phyloP scores from a whole-genome alignment of 164 flowering plant species.

The Chloranthus sessilifolius region DNA sequence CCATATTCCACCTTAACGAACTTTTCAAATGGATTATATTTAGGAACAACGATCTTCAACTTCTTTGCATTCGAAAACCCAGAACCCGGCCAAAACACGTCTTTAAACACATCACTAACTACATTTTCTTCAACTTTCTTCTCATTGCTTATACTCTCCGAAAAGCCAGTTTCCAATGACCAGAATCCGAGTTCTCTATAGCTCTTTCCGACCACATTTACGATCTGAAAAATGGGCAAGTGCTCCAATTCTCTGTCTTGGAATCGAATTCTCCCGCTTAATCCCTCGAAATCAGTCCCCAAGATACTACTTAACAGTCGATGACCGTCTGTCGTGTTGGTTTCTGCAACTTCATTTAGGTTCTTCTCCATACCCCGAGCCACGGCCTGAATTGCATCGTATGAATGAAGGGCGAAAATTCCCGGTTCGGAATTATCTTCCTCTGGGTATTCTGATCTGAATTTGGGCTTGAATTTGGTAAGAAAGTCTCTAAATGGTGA shows the following conservation, averaged over 20 bases:
- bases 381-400: constrained; percentile 14
- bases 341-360: neutral
- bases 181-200: constrained; percentile 12
- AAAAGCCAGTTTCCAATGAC: neutral
- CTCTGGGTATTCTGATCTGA: constrained; percentile 13
- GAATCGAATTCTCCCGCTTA: constrained; percentile 17
- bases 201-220: constrained; percentile 18
- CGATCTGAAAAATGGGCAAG: constrained; percentile 2
- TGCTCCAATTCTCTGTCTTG: constrained; percentile 5
- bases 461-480: constrained; percentile 1
- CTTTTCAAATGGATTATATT: constrained; percentile 21
- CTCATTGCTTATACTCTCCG: neutral
- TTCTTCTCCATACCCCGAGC: constrained; percentile 4
- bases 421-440: constrained; percentile 20
- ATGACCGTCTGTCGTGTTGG: neutral
- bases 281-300: constrained; percentile 12
- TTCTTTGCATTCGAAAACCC: neutral
- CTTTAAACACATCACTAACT: neutral
- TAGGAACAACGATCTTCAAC: constrained; percentile 41
- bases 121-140: neutral
- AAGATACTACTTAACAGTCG: neutral
- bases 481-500: constrained; percentile 3
- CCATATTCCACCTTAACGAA: constrained; percentile 31
- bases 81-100: constrained; percentile 22
- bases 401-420: constrained; percentile 15